These are phyloP conservation scores for Trichoderma gamsii DNA, from an alignment of 495 filamentous ascomycete species.

Conservation along the genomic window DNA sequence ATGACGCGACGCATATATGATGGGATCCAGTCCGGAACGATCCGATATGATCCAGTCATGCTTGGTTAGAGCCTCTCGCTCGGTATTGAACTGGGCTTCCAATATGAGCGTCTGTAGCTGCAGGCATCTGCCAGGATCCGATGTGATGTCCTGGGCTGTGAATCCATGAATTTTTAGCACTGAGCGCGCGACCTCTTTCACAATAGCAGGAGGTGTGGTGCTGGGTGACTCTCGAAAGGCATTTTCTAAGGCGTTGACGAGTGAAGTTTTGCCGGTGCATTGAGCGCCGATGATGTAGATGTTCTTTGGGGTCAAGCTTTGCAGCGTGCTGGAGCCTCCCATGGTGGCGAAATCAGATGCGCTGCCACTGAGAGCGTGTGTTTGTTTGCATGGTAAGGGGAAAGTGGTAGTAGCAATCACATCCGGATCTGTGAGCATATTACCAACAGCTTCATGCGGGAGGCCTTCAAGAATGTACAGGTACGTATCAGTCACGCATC, in stretches of 20 bases:
- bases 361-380: not conserved
- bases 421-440: not conserved
- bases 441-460: not conserved
- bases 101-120: slow-evolving; percentile 42
- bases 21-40: slow-evolving; percentile 44
- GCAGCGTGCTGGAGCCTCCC: slow-evolving; percentile 5
- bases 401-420: not conserved
- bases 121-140: slow-evolving; percentile 27
- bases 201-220: slow-evolving; percentile 22
- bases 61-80: slow-evolving; percentile 22
- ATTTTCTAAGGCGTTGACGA: slow-evolving; percentile 33
- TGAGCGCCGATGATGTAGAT: slow-evolving; percentile 49
- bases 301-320: slow-evolving; percentile 19
- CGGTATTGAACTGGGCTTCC: slow-evolving; percentile 37
- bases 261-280: slow-evolving; percentile 48
- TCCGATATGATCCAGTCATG: slow-evolving; percentile 44
- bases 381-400: not conserved
- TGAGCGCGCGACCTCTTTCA: slow-evolving; percentile 43
- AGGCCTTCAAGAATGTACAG: not conserved
- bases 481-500: not conserved
- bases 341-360: not conserved
- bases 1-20: slow-evolving; percentile 40
- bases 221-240: slow-evolving; percentile 24
- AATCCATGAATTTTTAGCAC: slow-evolving; percentile 36
- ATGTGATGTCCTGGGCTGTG: slow-evolving; percentile 35